Evolutionary conservation across 257 asterid species (phyloP).

Genomic region (Phtheirospermum japonicum): DNA sequence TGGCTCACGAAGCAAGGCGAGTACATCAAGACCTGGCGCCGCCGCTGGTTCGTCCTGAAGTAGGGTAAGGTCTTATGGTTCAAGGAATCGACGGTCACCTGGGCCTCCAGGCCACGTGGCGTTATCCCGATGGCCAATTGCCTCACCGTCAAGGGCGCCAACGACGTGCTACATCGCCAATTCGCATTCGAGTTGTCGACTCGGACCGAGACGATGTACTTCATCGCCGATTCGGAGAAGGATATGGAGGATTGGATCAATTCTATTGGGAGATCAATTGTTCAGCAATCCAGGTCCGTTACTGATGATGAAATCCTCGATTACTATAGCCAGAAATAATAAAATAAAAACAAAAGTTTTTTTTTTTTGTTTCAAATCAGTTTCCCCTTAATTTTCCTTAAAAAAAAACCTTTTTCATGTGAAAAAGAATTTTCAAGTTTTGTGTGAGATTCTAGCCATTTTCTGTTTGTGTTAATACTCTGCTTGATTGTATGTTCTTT

Average conservation of each 20-base stretch:
- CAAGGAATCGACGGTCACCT: slow-evolving; percentile 54
- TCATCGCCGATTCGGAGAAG: slow-evolving; percentile 74
- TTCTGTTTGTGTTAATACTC: background rate
- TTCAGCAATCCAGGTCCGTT: slow-evolving; percentile 68
- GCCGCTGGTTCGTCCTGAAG: too few species aligned
- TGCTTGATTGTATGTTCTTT: background rate
- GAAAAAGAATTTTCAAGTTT: too few species aligned
- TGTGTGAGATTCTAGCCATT: too few species aligned
- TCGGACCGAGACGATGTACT: slow-evolving; percentile 66
- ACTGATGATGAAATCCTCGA: slow-evolving; percentile 65
- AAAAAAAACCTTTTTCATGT: too few species aligned
- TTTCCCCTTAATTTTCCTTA: too few species aligned
- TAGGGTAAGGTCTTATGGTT: slow-evolving; percentile 85
- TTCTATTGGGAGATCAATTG: slow-evolving; percentile 61
- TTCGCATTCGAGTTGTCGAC: slow-evolving; percentile 75
- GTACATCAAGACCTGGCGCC: too few species aligned
- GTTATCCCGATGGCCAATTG: slow-evolving; percentile 58
- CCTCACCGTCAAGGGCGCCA: slow-evolving; percentile 79
- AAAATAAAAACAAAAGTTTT: too few species aligned
- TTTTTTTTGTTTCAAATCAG: too few species aligned
- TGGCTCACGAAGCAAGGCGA: too few species aligned
- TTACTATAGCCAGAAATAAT: slow-evolving; percentile 39
- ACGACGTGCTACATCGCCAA: slow-evolving; percentile 62
- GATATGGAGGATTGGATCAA: slow-evolving; percentile 87
- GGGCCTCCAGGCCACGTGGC: slow-evolving; percentile 66